Conservation (phyloP, 192 early-diverging fungal species). For the Coemansia sp. region DNA sequence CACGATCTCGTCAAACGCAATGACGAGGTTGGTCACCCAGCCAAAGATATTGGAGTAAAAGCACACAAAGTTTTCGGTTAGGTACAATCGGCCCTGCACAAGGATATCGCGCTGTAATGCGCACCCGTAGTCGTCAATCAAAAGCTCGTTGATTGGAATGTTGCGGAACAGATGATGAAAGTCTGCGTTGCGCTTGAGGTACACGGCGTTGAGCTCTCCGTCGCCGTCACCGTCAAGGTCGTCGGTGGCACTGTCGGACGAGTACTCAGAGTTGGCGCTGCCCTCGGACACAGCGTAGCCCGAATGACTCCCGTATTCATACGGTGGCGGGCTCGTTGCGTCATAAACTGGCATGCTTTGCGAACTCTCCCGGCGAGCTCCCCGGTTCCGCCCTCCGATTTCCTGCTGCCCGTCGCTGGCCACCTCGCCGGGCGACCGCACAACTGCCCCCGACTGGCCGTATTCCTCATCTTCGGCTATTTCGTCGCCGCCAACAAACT, state of each 20-base stretch:
- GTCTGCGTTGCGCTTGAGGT: conserved; percentile 56
- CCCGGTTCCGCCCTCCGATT: neutral
- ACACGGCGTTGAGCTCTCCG: conserved; percentile 53
- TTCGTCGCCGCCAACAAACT: conserved; percentile 44
- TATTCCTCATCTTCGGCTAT: conserved; percentile 38
- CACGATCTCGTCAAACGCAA: conserved; percentile 75
- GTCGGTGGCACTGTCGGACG: conserved; percentile 17
- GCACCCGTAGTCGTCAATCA: conserved; percentile 72
- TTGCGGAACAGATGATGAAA: conserved; percentile 57
- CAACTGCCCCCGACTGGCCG: conserved; percentile 30
- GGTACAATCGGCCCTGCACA: conserved; percentile 79
- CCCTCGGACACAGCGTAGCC: conserved; percentile 9
- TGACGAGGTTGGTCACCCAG: conserved; percentile 77
- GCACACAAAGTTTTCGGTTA: conserved; percentile 77
- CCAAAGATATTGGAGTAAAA: conserved; percentile 92
- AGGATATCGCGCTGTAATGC: conserved; percentile 89
- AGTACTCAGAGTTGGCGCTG: conserved; percentile 3
- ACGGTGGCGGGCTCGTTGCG: neutral
- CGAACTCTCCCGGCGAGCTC: conserved; percentile 29
- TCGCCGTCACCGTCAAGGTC: conserved; percentile 32
- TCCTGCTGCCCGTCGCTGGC: conserved; percentile 10
- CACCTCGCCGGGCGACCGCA: conserved; percentile 19
- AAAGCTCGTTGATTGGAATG: conserved; percentile 56
- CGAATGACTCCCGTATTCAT: neutral
- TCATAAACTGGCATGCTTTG: conserved; percentile 46